Evolutionary conservation across 2,329 filamentous ascomycete species (phyloP).

Genomic region (Penicillium psychrosexuale): DNA sequence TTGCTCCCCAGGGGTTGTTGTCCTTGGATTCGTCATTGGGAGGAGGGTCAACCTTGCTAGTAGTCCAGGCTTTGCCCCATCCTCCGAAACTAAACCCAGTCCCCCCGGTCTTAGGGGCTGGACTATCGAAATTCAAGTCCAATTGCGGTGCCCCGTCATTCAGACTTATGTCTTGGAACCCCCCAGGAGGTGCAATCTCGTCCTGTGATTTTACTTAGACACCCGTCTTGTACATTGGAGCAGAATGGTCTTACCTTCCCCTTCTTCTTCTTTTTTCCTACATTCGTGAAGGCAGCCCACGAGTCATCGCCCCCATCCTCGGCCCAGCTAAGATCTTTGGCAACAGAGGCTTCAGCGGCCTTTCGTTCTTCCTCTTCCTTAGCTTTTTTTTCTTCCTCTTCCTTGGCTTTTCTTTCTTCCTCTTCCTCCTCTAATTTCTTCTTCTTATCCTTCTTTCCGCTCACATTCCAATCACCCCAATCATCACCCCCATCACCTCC

Average conservation of each 20-base stretch:
- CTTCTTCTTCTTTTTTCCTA: slow-evolving; percentile 55
- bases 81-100: slow-evolving; percentile 49
- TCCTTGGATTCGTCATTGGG: slow-evolving; percentile 32
- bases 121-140: slow-evolving; percentile 54
- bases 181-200: slow-evolving; percentile 41
- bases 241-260: slow-evolving; percentile 48
- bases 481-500: slow-evolving; percentile 38
- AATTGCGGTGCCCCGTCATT: slow-evolving; percentile 58
- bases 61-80: slow-evolving; percentile 61
- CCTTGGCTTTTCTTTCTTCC: slow-evolving; percentile 22
- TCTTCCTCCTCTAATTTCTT: slow-evolving; percentile 34
- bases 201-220: slow-evolving; percentile 22
- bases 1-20: slow-evolving; percentile 43
- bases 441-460: slow-evolving; percentile 28
- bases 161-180: slow-evolving; percentile 69
- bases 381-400: slow-evolving; percentile 23
- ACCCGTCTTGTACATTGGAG: neutral
- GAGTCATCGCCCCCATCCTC: slow-evolving; percentile 49
- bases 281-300: slow-evolving; percentile 51
- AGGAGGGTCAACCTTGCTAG: slow-evolving; percentile 33
- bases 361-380: slow-evolving; percentile 31
- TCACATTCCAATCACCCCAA: slow-evolving; percentile 41
- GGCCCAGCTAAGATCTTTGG: slow-evolving; percentile 44
- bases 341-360: slow-evolving; percentile 32
- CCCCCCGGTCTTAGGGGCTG: slow-evolving; percentile 40